phyloP scores from a whole-genome alignment of 495 filamentous ascomycete species.

The Aspergillus diversus region DNA sequence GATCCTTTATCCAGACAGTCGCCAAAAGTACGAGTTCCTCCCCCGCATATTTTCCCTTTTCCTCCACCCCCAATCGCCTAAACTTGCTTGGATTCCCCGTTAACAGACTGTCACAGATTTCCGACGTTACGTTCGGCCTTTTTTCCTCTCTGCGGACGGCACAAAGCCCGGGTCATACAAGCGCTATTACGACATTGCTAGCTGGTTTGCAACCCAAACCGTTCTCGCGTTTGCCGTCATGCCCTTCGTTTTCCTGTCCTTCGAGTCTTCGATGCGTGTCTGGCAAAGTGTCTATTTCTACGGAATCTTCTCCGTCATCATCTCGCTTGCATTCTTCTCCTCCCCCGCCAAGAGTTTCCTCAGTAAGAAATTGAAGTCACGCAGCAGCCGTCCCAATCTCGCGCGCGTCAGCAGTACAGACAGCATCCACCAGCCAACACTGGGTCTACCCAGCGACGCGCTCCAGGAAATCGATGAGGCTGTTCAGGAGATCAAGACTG shows the following conservation, averaged over 20 bases:
- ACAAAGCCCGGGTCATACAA: constrained; percentile 68
- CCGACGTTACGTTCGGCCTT: constrained; percentile 87
- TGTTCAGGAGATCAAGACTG: constrained; percentile 71
- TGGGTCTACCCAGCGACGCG: constrained; percentile 81
- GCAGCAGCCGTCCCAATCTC: constrained; percentile 50
- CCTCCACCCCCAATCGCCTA: not conserved
- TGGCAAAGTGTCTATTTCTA: constrained; percentile 94
- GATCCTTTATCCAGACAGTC: constrained; percentile 85
- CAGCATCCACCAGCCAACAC: constrained; percentile 53
- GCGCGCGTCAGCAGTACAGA: constrained; percentile 36
- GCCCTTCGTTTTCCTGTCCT: constrained; percentile 81
- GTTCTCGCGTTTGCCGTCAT: constrained; percentile 79
- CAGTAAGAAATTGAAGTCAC: constrained; percentile 59
- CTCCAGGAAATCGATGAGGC: constrained; percentile 78
- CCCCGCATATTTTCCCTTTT: not conserved
- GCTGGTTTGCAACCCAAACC: constrained; percentile 78
- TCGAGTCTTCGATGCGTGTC: constrained; percentile 66
- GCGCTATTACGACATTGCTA: constrained; percentile 82
- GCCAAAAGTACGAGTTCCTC: constrained; percentile 76
- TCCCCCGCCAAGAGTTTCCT: constrained; percentile 73
- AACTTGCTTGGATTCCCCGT: not conserved
- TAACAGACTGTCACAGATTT: constrained; percentile 57
- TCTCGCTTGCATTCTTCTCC: constrained; percentile 73
- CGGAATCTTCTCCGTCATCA: constrained; percentile 65
- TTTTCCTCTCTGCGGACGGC: constrained; percentile 82